Percentiles rank a stretch among this genome's conserved stretches.
Evolutionary conservation across 2,329 filamentous ascomycete species (phyloP).

Genomic region (Bipolaris zeicola): DNA sequence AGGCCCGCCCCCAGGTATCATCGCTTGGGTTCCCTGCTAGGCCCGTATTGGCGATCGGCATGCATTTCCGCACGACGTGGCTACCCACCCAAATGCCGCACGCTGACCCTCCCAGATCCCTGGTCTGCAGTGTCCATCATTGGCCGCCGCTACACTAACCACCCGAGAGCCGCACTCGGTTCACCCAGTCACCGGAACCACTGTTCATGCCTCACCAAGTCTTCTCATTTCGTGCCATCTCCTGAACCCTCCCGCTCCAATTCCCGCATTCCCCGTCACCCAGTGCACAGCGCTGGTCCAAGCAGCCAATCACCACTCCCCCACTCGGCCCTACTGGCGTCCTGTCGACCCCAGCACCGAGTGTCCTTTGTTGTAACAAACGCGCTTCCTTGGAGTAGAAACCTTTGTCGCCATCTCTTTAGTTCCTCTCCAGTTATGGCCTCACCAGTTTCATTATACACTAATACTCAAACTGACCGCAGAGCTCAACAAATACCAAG

Average conservation of each 20-base stretch:
- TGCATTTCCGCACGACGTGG: conserved; percentile 21
- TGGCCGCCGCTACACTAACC: conserved; percentile 18
- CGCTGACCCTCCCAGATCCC: conserved; percentile 14
- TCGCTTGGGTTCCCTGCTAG: conserved; percentile 1
- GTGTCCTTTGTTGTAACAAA: neutral
- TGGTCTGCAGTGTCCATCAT: conserved; percentile 14
- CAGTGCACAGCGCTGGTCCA: neutral
- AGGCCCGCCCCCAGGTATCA: conserved; percentile 9
- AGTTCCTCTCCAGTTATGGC: no score
- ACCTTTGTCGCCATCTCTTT: neutral
- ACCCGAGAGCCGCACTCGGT: conserved; percentile 15
- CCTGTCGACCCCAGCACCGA: neutral
- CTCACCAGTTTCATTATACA: neutral
- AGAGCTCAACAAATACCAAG: neutral
- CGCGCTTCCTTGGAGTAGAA: neutral
- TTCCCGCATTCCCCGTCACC: conserved; percentile 11
- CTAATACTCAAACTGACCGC: neutral
- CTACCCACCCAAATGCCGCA: conserved; percentile 20
- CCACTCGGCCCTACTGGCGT: neutral
- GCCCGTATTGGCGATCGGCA: conserved; percentile 6
- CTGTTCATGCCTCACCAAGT: conserved; percentile 7
- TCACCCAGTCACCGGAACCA: conserved; percentile 15
- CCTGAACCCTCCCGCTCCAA: conserved; percentile 1
- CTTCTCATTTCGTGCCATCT: conserved; percentile 1
- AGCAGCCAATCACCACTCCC: neutral